Conservation (phyloP, 1,284 basidiomycete species). For the Sanghuangporus baumii region DNA sequence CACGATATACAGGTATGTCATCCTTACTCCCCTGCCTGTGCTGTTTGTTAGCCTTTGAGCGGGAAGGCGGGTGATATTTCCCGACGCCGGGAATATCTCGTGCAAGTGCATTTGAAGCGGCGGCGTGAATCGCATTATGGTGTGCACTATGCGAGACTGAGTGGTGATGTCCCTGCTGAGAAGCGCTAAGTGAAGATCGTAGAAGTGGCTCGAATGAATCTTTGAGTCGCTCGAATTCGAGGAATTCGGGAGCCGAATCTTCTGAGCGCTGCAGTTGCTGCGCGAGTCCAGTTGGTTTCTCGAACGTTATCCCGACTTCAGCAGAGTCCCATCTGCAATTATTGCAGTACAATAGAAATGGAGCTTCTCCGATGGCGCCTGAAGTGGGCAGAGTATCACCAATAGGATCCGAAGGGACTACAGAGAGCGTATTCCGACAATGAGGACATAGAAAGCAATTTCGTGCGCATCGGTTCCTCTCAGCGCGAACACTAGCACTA, state of each 20-base stretch:
- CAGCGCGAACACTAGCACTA: conserved; percentile 89
- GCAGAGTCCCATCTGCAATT: conserved; percentile 95
- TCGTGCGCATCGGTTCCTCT: conserved; percentile 97
- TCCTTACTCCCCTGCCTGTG: conserved; percentile 55
- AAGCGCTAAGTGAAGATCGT: conserved; percentile 65
- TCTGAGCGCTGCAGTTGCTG: conserved; percentile 84
- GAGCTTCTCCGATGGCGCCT: conserved; percentile 68
- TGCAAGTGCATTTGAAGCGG: conserved; percentile 76
- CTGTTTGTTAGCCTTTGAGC: conserved; percentile 47
- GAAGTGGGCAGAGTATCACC: conserved; percentile 47
- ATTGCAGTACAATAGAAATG: conserved; percentile 88
- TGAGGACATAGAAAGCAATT: conserved; percentile 97
- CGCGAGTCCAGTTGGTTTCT: conserved; percentile 93
- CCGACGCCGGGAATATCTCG: conserved; percentile 74
- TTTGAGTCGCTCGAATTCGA: conserved; percentile 89
- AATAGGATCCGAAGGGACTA: conserved; percentile 82
- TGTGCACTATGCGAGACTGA: conserved; percentile 52
- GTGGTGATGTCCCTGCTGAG: conserved; percentile 31
- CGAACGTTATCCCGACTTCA: conserved; percentile 86
- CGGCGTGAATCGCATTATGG: conserved; percentile 76
- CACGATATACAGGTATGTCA: conserved; percentile 69
- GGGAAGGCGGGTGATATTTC: conserved; percentile 58
- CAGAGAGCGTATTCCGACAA: conserved; percentile 83
- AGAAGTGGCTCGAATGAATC: conserved; percentile 91
- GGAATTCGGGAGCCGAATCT: conserved; percentile 76